Conservation (phyloP, 352 stramenopile genomes). For the Saprolegnia diclina region DNA sequence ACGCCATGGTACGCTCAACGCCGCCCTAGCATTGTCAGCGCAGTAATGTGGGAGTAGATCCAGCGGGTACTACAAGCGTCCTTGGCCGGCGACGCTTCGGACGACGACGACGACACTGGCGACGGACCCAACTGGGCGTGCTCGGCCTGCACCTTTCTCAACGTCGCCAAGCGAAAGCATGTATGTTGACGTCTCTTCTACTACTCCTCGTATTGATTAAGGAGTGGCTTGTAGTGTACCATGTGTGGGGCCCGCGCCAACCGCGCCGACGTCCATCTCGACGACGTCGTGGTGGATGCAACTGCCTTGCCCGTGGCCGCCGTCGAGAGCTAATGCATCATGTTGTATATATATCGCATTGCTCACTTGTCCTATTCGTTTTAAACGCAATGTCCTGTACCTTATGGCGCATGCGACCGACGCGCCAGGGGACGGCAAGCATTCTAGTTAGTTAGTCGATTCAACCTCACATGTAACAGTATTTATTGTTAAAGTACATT, state of each 20-base stretch:
- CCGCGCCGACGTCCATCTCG: not conserved
- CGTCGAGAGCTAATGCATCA: slow-evolving; percentile 5
- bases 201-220: too few relatives aligned
- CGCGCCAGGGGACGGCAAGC: too few relatives aligned
- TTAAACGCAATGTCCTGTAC: too few relatives aligned
- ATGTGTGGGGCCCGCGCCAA: slow-evolving; percentile 4
- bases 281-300: not conserved
- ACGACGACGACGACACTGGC: slow-evolving; percentile 37
- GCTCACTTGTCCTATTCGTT: not conserved
- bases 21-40: slow-evolving; percentile 26
- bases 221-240: not conserved
- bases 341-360: not conserved
- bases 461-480: too few relatives aligned
- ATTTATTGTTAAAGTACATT: too few relatives aligned
- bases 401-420: too few relatives aligned
- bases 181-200: slow-evolving; percentile 32
- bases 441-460: too few relatives aligned
- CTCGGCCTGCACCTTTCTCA: slow-evolving; percentile 61
- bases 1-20: slow-evolving; percentile 39
- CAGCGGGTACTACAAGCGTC: slow-evolving; percentile 51
- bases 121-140: slow-evolving; percentile 45
- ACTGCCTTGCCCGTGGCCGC: not conserved
- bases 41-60: slow-evolving; percentile 33
- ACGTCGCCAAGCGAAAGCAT: slow-evolving; percentile 46
- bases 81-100: slow-evolving; percentile 46